Evolutionary conservation across 495 filamentous ascomycete species (phyloP).

Genomic region (Neurospora sp.): DNA sequence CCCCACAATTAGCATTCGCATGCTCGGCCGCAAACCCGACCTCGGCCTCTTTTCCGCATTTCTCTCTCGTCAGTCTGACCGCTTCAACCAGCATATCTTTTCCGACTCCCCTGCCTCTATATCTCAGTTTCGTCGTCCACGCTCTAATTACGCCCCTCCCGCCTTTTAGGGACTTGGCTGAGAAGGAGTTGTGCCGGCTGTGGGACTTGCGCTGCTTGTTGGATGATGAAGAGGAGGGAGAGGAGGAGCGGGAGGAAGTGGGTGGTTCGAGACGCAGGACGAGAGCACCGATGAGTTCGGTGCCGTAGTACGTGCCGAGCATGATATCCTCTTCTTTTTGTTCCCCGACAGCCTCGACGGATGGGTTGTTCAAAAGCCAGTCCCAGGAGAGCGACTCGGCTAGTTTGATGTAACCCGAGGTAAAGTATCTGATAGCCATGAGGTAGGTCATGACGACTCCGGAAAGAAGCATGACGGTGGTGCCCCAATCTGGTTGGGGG

Average conservation of each 20-base stretch:
- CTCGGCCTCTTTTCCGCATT: constrained; percentile 45
- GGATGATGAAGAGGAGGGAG: background rate
- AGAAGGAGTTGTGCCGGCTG: background rate
- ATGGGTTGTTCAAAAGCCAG: constrained; percentile 19
- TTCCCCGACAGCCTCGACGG: constrained; percentile 2
- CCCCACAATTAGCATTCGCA: constrained; percentile 45
- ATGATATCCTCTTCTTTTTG: constrained; percentile 32
- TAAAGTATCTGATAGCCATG: constrained; percentile 30
- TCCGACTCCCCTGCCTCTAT: constrained; percentile 59
- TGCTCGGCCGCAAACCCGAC: constrained; percentile 59
- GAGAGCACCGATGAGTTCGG: constrained; percentile 31
- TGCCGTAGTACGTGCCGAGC: constrained; percentile 31
- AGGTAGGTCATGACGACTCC: constrained; percentile 31
- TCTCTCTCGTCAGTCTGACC: constrained; percentile 45
- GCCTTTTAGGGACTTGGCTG: constrained; percentile 13
- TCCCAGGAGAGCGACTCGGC: constrained; percentile 30
- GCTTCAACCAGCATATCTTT: constrained; percentile 56
- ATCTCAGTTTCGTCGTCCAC: constrained; percentile 62
- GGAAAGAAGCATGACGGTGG: constrained; percentile 20
- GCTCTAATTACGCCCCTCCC: constrained; percentile 53
- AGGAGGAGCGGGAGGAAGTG: background rate
- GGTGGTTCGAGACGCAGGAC: constrained; percentile 31
- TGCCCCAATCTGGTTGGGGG: constrained; percentile 23
- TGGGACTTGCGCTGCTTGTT: background rate
- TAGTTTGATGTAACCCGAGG: constrained; percentile 27